Conservation (phyloP, 192 early-diverging fungal genomes). For the Allomyces macrogynus region DNA sequence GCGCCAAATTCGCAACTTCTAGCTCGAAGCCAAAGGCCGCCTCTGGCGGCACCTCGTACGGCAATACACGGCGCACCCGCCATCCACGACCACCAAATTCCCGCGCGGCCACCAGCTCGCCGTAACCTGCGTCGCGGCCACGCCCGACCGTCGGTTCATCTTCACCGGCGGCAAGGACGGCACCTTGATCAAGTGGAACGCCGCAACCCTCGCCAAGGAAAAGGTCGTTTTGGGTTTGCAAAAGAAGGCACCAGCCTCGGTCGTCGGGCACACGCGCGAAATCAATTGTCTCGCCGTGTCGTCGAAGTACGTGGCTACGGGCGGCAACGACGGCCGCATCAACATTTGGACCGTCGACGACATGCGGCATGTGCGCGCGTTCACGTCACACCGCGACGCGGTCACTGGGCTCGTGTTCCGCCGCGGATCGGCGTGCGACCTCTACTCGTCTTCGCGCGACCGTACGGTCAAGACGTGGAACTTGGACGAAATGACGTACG, state of each 20-base stretch:
- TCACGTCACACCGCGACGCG: conserved; percentile 82
- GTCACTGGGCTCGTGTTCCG: conserved; percentile 72
- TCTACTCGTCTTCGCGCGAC: conserved; percentile 78
- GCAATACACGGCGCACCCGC: conserved; percentile 15
- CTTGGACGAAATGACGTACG: conserved; percentile 67
- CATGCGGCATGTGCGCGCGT: conserved; percentile 44
- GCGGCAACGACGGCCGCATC: conserved; percentile 75
- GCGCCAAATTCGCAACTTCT: too few species aligned
- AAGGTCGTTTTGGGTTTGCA: conserved; percentile 30
- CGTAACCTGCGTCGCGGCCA: conserved; percentile 54
- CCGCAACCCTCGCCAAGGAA: background rate
- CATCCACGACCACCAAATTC: conserved; percentile 16
- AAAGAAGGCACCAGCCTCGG: conserved; percentile 29
- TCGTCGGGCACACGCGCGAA: conserved; percentile 51
- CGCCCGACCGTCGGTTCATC: conserved; percentile 39
- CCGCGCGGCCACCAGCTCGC: conserved; percentile 44
- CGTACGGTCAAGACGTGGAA: conserved; percentile 97
- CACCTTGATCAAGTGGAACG: conserved; percentile 60
- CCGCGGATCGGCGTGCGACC: conserved; percentile 36
- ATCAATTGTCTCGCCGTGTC: conserved; percentile 52
- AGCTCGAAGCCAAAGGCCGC: conserved; percentile 11
- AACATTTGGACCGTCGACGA: conserved; percentile 76
- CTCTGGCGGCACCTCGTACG: conserved; percentile 12
- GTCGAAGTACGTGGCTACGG: conserved; percentile 39
- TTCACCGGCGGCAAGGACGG: conserved; percentile 88